Base-by-base conservation (phyloP, 257 asterid species). In the Fraxinus cuspidata region DNA sequence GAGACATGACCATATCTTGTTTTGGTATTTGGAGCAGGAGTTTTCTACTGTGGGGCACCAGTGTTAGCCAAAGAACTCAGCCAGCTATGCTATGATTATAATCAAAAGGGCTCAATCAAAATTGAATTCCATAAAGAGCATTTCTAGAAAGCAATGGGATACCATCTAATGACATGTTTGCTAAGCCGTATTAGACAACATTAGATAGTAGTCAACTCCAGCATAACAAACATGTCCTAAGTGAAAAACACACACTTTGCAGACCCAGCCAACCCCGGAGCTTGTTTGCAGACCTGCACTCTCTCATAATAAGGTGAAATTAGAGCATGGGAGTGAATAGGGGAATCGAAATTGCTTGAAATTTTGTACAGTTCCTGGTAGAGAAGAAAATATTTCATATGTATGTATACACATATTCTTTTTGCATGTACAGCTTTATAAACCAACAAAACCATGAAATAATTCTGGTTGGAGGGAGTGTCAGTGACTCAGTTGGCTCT, bases 41-140 rank as follows among this genome's bases (percentile, higher is more conserved):
- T 94, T 71, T 94, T 94, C 94, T 92, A 94, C 75, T 92, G 97
- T 28, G 99, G 99, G 49, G 91, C 88, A 70, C 97, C 97, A 16
- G 90, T 90, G 32, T 85, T 94, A 83, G 99, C 97, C n/a, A 94
- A 92, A 85, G 97, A 94, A 85, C 97, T 94, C 75, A 85, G 85
- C 85, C 87, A 88, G 35, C 94, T 92, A 27, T 92, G 98, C 83
- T 84, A 94, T 28, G 97, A 94, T 23, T 94, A 82, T 71, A 94
- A 92, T 73, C 98, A 94, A 81, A 90, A 90, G 83, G 99, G 99
- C 40, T 85, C 98, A 0, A 91, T 96, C 21, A 94, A 91, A 84
- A 92, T 92, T 70, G 99, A 94, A 74, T 94, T 94, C 89, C 99
- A 92, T 86, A 94, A 94, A 81, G 99, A 94, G 82, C 97, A 92